Evolutionary conservation across 768 basidiomycete species (phyloP), one percentile per base, ranked within the genome.

Genomic region (Pulveroboletus sp.): DNA sequence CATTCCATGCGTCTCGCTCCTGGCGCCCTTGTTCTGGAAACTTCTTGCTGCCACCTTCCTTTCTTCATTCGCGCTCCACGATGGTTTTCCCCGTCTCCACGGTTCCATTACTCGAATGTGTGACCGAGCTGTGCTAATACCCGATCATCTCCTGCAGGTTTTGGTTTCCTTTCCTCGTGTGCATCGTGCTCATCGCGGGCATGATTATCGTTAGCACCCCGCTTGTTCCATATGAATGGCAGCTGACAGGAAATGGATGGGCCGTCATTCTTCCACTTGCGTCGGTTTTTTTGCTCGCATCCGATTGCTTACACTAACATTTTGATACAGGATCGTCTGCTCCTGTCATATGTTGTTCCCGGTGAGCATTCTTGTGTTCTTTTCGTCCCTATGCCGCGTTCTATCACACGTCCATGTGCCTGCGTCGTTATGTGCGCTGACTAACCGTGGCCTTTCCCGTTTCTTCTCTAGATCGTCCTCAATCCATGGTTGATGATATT

Each of bases 401-500:
- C 34, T 43, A 36, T 52, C 45, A 40, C 38, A 6, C 34, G 46
- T 24, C 9, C 40, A 27, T 19, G 9, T 9, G 21, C 33, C 17
- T 16, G 16, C 17, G 24, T 33, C 23, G 38, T 25, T 14, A 44
- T 24, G 32, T 24, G 11, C 34, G 46, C 62, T 66, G 24, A 66
- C 56, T 33, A 40, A 45, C 40, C 40, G 31, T 40, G 50, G 44
- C 35, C 13, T 20, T 33, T 40, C 5, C 25, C 35, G 16, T 20
- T 33, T 40, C 5, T 31, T 40, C 14, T 43, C 27, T 53, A 87
- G 77, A 85, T 94, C 54, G 84, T 90, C 36, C 78, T 94, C 50
- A 94, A 94, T 59, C 91, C 90, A 7, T 90, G 86, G 85, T 73
- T 92, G 48, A 89, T 90, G 85, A 87, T 90, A 46, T 91, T 92